Conservation (phyloP, 192 early-diverging fungal genomes). For the Dimargaris cristalligena region DNA sequence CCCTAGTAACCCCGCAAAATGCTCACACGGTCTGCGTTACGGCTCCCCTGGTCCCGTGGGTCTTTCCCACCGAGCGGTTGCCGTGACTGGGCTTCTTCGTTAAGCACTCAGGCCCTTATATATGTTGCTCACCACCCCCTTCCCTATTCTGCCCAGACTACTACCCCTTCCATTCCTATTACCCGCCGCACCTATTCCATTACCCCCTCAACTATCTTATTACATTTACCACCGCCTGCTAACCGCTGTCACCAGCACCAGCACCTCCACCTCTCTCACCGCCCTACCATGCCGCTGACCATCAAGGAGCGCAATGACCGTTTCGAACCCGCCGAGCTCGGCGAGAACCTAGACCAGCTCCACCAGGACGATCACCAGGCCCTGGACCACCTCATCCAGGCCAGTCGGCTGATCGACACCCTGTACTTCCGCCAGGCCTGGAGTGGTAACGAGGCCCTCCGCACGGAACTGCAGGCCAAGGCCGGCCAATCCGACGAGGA, state of each 20-base stretch:
- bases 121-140: too few species aligned
- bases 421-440: constrained; percentile 50
- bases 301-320: constrained; percentile 23
- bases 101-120: too few species aligned
- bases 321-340: constrained; percentile 33
- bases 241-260: too few species aligned
- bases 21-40: too few species aligned
- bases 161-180: background rate
- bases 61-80: too few species aligned
- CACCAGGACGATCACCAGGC: constrained; percentile 37
- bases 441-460: constrained; percentile 37
- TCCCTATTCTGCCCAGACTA: background rate
- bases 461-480: constrained; percentile 24
- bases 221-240: too few species aligned
- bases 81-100: too few species aligned
- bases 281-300: constrained; percentile 5
- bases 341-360: constrained; percentile 39
- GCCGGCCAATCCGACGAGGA: constrained; percentile 15
- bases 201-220: too few species aligned
- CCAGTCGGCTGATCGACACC: constrained; percentile 36
- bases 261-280: background rate
- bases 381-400: constrained; percentile 39
- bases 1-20: too few species aligned
- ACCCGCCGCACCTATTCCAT: background rate
- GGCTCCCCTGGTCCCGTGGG: too few species aligned